These are phyloP conservation scores for Blepharisma stoltei DNA, from an alignment of 73 alveolate species.

Conservation along the genomic window DNA sequence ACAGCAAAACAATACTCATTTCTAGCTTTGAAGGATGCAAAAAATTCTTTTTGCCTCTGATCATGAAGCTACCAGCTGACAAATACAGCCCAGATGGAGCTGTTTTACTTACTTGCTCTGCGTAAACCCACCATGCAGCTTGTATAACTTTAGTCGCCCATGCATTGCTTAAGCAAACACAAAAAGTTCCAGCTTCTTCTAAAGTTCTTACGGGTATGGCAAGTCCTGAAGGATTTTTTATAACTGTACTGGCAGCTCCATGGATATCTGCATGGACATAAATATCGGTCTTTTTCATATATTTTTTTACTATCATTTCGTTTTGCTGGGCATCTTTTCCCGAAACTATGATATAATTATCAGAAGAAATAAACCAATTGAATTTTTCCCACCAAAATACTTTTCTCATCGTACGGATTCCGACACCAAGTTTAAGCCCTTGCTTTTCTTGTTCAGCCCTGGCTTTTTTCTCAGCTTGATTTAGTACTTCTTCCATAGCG, in stretches of 20 bases:
- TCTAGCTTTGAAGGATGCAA: constrained; percentile 79
- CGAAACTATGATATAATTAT: constrained; percentile 71
- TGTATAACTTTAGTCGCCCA: constrained; percentile 82
- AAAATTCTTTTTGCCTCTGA: constrained; percentile 85
- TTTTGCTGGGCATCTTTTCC: constrained; percentile 85
- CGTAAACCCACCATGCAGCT: constrained; percentile 86
- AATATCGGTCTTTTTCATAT: constrained; percentile 69
- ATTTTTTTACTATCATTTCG: constrained; percentile 75
- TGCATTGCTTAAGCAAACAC: constrained; percentile 69
- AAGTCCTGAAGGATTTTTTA: constrained; percentile 67
- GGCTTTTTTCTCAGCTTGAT: constrained; percentile 81
- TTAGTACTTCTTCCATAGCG: constrained; percentile 66
- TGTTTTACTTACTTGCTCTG: constrained; percentile 79
- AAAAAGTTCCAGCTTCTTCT: constrained; percentile 70
- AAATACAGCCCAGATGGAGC: constrained; percentile 78
- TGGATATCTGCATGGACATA: constrained; percentile 87
- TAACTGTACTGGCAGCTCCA: constrained; percentile 84
- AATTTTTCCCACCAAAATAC: constrained; percentile 88
- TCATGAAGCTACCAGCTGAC: constrained; percentile 83
- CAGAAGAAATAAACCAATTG: constrained; percentile 84
- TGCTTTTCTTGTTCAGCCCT: constrained; percentile 65
- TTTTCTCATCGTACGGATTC: constrained; percentile 60
- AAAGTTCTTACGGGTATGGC: constrained; percentile 73
- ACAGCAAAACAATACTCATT: constrained; percentile 76
- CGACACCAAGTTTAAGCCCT: constrained; percentile 41